Conservation (phyloP, 202 grass and related monocot genomes). For the Saccharum hybrid region DNA sequence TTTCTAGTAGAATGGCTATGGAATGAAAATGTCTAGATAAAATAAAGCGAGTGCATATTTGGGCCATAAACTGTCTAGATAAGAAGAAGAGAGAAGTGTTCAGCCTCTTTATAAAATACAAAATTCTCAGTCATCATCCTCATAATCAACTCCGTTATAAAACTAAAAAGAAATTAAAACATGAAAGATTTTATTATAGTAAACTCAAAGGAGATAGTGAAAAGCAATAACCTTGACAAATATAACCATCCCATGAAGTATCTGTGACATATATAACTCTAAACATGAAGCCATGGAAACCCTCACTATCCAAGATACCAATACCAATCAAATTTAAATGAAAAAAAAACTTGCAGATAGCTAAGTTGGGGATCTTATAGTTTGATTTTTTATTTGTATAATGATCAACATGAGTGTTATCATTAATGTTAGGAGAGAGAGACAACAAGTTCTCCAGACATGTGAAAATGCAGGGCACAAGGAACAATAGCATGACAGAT, state of each 20-base stretch:
- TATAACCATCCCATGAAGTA: background rate
- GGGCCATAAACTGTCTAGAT: background rate
- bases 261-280: background rate
- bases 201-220: background rate
- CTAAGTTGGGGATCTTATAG: slow-evolving; percentile 4
- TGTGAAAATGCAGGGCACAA: background rate
- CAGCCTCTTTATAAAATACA: background rate
- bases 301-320: background rate
- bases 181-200: background rate
- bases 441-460: slow-evolving; percentile 14
- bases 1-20: slow-evolving; percentile 5
- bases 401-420: background rate
- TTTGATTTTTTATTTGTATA: slow-evolving; percentile 12
- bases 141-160: background rate
- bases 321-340: background rate
- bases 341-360: background rate
- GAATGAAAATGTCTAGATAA: background rate
- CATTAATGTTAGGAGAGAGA: slow-evolving; percentile 12
- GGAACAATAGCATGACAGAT: slow-evolving; percentile 9
- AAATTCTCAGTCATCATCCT: background rate
- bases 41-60: background rate
- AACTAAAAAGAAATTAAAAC: slow-evolving; percentile 17
- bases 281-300: slow-evolving; percentile 23
- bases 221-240: slow-evolving; percentile 1
- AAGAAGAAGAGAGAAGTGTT: background rate